Base-by-base conservation (phyloP, 164 flowering plant genomes). In the Umbilicus rupestris region DNA sequence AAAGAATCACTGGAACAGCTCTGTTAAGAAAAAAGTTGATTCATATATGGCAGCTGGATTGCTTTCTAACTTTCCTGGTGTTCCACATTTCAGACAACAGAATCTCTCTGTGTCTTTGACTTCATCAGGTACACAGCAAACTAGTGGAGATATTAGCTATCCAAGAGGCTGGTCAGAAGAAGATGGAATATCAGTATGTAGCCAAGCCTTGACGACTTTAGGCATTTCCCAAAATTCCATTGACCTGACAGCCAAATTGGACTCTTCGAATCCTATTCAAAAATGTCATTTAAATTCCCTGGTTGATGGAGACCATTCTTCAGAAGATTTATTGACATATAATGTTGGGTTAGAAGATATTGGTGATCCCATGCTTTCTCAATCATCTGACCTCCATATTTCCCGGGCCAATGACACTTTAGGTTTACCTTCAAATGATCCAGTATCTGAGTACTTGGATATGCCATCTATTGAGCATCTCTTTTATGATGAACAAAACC, bases 1-100 rank as follows among this genome's bases (percentile, higher is more conserved):
- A 70, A 95, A 95, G 80, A 95, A 95, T 73, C 99, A 95, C 63
- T 95, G 99, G 99, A 85, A 94, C 79, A 87, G 93, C 77, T 91
- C 99, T 55, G 96, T 94, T 12, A 91, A 88, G 74, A 94, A 91
- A 88, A 94, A 89, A 78, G 44, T 89, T 74, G 96, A 85, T 39
- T 82, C 89, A 22, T 94, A 86, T 74, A 63, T 82, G 77, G 86
- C 88, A 24, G 87, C 99, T 20, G 99, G 96, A 50, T 77, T 88
- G 63, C 81, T 92, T 60, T 77, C 82, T 28, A 90, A 91, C 77
- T 81, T 74, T 55, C 79, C 70, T 64, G 79, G 74, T 45, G 73
- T 81, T 66, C 80, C 89, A 65, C 76, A 70, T 73, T 77, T 72
- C 55, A 75, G 76, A 67, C 73, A 73, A 47, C 80, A 75, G 65